Percentiles rank a stretch among this genome's conserved stretches.
Conservation (phyloP, 306 rosid species). For the Hippophae tibetana region DNA sequence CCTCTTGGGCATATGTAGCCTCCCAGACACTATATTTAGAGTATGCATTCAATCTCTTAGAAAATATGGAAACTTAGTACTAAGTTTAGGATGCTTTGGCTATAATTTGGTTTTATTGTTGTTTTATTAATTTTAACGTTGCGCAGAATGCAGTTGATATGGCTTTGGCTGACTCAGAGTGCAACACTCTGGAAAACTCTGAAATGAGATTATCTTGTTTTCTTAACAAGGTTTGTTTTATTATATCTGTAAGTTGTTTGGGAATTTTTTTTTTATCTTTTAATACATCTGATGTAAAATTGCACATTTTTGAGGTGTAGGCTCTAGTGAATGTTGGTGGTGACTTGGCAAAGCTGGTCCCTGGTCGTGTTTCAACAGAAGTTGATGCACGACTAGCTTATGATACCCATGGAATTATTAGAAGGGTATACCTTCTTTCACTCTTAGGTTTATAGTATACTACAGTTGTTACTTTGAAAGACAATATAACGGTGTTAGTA, state of each 20-base stretch:
- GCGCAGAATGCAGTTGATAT: constrained; percentile 85
- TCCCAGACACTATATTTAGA: constrained; percentile 87
- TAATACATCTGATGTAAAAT: not conserved
- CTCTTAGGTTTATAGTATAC: no score
- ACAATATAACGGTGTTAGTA: no score
- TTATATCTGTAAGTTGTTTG: not conserved
- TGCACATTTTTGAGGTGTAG: constrained; percentile 33
- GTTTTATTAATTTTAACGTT: not conserved
- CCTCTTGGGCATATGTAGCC: constrained; percentile 87
- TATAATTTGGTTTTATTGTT: no score
- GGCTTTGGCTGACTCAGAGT: constrained; percentile 81
- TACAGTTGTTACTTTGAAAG: no score
- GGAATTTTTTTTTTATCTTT: not conserved
- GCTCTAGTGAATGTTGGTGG: constrained; percentile 85
- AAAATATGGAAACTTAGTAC: not conserved
- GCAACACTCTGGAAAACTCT: constrained; percentile 41
- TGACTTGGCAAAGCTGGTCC: constrained; percentile 74
- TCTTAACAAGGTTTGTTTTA: constrained; percentile 55
- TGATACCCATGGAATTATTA: constrained; percentile 71
- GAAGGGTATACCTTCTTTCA: constrained; percentile 44
- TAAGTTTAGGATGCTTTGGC: not conserved
- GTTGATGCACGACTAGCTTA: constrained; percentile 96
- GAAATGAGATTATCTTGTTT: constrained; percentile 64
- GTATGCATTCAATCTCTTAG: constrained; percentile 26
- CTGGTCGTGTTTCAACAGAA: constrained; percentile 95